Evolutionary conservation across 2,329 filamentous ascomycete species (phyloP).

Genomic region (Xylaria arbuscula): DNA sequence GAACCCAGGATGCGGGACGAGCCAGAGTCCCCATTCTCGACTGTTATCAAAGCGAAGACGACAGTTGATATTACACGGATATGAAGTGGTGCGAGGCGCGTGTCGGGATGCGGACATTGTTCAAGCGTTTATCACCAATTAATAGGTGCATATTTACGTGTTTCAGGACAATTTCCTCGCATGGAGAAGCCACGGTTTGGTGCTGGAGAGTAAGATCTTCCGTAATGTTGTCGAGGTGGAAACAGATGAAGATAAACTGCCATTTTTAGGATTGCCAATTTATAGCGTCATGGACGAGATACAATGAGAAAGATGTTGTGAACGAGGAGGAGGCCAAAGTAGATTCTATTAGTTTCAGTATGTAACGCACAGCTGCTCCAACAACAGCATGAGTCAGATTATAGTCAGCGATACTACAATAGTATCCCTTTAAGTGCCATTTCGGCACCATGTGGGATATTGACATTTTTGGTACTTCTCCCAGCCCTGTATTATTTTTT

Average conservation of each 20-base stretch:
- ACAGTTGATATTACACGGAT: background rate
- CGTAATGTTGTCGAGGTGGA: constrained; percentile 13
- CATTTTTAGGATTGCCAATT: background rate
- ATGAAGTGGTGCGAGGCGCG: background rate
- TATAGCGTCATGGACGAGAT: background rate
- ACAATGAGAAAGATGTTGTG: background rate
- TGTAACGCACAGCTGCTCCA: background rate
- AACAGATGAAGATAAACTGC: constrained; percentile 6
- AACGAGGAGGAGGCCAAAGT: background rate
- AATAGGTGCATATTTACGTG: background rate
- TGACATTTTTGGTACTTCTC: too few relatives aligned
- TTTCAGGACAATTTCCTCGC: background rate
- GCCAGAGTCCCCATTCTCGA: background rate
- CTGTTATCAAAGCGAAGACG: background rate
- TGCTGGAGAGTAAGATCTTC: constrained; percentile 40
- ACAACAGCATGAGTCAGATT: background rate
- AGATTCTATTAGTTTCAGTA: background rate
- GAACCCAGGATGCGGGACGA: background rate
- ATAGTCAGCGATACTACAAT: background rate
- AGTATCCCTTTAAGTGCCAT: too few relatives aligned
- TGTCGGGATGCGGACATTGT: background rate
- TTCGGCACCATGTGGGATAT: too few relatives aligned
- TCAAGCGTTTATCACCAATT: background rate
- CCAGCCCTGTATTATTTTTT: too few relatives aligned
- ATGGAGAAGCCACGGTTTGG: constrained; percentile 41